Base-by-base conservation (phyloP, 768 basidiomycete species). In the Hygrocybe punicea region DNA sequence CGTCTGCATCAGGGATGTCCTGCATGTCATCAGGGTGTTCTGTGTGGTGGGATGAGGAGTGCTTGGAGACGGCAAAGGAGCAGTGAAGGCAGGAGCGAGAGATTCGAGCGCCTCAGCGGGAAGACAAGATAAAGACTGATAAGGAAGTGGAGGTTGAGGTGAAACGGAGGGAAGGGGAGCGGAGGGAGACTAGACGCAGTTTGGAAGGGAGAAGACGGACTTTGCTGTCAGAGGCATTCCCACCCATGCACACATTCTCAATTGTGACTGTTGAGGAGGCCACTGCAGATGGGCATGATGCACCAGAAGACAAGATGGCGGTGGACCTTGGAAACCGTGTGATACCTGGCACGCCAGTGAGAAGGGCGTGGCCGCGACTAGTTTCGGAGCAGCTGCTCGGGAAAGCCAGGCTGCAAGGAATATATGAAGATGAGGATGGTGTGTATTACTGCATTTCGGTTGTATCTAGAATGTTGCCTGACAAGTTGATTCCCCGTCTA, bases 381-480 rank as follows among this genome's bases (percentile, higher is more conserved):
- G 60, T 84, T 52, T 86, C 85, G 1, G 90, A 91, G 65, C 84
- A 86, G 67, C 66, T 81, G 62, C 69, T 84, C 6, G 79, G 77
- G 1, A 72, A 65, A 46, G 70, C 71, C 40, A 73, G 84, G 58
- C 82, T 85, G 0, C 72, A 72, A 45, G 76, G 77, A 1, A 72
- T 85, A 46, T 74, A 79, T 52, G 81, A 83, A 50, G 76, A 79
- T 44, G 82, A 83, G n/a, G 77, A 78, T 61, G 79, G 65, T 54
- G 71, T 53, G 74, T 64, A 7, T 48, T 7, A 6, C 6, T 42
- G 8, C n/a, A n/a, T n/a, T n/a, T n/a, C n/a, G n/a, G n/a, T 29
- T 29, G 29, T 29, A 29, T 29, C 29, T 25, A n/a, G 53, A 10
- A 14, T 56, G 44, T 40, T 55, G 3, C 35, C 55, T 57, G 46